Percentiles rank a stretch among this genome's conserved stretches.
These are phyloP conservation scores for Setomelanomma holmii DNA, from an alignment of 2,329 filamentous ascomycete species.

Conservation along the genomic window DNA sequence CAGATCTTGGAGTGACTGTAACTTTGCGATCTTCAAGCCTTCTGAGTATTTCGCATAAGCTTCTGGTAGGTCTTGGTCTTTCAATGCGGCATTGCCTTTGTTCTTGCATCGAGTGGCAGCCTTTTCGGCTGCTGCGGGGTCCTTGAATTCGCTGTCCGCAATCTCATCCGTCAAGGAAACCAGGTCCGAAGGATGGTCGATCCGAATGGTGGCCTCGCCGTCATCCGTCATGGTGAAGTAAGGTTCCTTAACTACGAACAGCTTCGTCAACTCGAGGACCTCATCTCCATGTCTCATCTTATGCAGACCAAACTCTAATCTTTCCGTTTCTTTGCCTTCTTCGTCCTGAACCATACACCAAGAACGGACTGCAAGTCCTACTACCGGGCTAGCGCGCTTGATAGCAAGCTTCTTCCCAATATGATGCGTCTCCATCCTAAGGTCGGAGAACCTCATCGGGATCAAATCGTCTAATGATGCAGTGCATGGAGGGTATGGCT, in stretches of 20 bases:
- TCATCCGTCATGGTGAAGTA: slow-evolving; percentile 56
- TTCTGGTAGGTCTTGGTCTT: slow-evolving; percentile 48
- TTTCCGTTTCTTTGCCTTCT: slow-evolving; percentile 48
- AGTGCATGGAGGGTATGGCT: slow-evolving; percentile 33
- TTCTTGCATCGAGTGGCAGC: slow-evolving; percentile 37
- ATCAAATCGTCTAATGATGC: slow-evolving; percentile 19
- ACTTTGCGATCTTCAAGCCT: slow-evolving; percentile 32
- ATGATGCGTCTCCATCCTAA: slow-evolving; percentile 52
- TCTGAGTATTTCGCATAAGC: slow-evolving; percentile 43
- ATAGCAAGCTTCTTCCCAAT: slow-evolving; percentile 46
- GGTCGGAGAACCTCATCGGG: slow-evolving; percentile 42
- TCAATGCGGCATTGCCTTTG: slow-evolving; percentile 44
- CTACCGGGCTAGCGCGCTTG: slow-evolving; percentile 39
- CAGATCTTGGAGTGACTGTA: slow-evolving; percentile 23
- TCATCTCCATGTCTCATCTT: slow-evolving; percentile 39
- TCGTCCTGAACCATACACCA: slow-evolving; percentile 42
- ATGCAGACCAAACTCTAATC: slow-evolving; percentile 36
- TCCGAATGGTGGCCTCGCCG: slow-evolving; percentile 55
- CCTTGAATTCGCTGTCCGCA: slow-evolving; percentile 19
- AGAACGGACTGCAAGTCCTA: slow-evolving; percentile 38
- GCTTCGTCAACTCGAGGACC: slow-evolving; percentile 42
- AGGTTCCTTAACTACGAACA: slow-evolving; percentile 62
- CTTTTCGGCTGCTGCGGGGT: slow-evolving; percentile 43
- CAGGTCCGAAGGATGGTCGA: slow-evolving; percentile 63
- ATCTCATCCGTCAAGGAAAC: slow-evolving; percentile 48